Evolutionary conservation across 2,329 filamentous ascomycete genomes (phyloP).

Genomic region (Beauveria pseudobassiana): DNA sequence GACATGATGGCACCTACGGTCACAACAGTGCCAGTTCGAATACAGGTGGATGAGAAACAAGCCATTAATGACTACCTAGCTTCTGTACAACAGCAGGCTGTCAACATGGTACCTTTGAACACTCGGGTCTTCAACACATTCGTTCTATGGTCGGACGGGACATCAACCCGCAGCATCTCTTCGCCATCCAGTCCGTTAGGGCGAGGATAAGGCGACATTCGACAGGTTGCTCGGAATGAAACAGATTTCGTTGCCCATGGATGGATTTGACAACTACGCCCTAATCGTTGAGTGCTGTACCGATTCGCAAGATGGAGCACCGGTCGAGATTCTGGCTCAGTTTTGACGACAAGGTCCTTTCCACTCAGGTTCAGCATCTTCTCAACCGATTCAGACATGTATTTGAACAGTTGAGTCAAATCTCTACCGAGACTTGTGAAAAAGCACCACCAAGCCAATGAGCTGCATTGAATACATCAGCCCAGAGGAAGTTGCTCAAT

Average conservation of each 20-base stretch:
- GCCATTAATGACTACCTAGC: constrained; percentile 24
- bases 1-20: constrained; percentile 20
- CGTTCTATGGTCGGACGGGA: constrained; percentile 12
- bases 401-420: background rate
- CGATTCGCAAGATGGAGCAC: background rate
- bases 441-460: background rate
- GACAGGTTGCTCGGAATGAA: background rate
- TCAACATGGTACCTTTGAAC: background rate
- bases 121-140: constrained; percentile 20
- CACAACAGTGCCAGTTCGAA: constrained; percentile 18
- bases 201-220: background rate
- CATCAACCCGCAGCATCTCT: constrained; percentile 13
- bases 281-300: background rate
- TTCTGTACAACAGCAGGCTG: background rate
- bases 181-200: constrained; percentile 8
- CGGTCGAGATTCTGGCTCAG: background rate
- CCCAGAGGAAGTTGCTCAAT: background rate
- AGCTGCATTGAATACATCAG: background rate
- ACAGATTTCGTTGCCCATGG: background rate
- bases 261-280: background rate
- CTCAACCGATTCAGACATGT: background rate
- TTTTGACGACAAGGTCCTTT: background rate
- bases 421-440: background rate
- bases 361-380: background rate
- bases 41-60: constrained; percentile 20